Base-by-base conservation (phyloP, 768 basidiomycete species). In the Coprinellus micaceus region DNA sequence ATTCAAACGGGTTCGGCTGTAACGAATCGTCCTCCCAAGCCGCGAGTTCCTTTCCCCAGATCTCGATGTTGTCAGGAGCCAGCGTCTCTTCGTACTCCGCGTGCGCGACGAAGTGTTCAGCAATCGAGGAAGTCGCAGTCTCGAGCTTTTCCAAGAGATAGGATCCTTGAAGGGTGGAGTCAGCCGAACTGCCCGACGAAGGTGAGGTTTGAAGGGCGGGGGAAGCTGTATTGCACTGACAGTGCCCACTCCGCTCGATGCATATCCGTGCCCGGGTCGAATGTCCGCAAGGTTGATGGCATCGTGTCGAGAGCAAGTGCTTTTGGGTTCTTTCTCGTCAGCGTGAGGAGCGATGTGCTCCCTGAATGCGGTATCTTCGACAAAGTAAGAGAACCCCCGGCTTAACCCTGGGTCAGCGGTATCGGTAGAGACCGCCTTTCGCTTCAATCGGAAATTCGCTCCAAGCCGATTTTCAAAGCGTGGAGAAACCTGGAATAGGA, bases 381-480 rank as follows among this genome's bases (percentile, higher is more conserved):
- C 64, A 26, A 70, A 57, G 50, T 69, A 72, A 2, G 70, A 59
- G 44, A 55, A 62, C 0, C 71, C 68, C 7, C 58, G 48, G 48
- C 63, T 66, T 2, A 72, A 60, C 7, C 63, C 59, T 10, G 71
- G 71, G 58, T 72, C 67, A 6, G 46, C 54, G 10, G 57, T 55
- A 2, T 67, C 60, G 12, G 28, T 64, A n/a, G 68, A 71, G 1
- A 64, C 62, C 22, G 58, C 61, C 46, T 60, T 57, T 4, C 63
- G 51, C 54, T 70, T 71, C 17, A 71, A 57, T 1, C 68, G 60
- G 56, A 72, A 74, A 58, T 70, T 70, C 1, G 68, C 63, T 72
- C 68, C 0, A 73, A 63, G 2, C 63, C 65, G 1, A 73, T 19
- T 37, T 68, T 67, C 69, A 65, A 2, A 15, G 47, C 47, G 26